Conservation (phyloP, 495 filamentous ascomycete species). For the Penicillium goetzii region DNA sequence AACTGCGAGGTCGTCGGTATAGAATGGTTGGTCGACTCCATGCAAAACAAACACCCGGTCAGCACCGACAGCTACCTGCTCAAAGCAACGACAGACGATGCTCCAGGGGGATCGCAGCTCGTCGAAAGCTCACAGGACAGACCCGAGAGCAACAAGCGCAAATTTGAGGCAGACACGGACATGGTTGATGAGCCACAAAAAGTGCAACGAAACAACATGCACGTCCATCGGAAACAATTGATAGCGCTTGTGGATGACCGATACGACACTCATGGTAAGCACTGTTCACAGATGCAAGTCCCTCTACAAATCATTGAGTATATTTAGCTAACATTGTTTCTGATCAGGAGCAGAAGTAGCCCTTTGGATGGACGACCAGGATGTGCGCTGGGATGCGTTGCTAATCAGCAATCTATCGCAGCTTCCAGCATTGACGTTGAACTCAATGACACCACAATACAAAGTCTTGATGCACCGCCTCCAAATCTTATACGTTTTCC, state of each 20-base stretch:
- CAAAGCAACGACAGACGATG: too few species aligned
- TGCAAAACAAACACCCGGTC: not conserved
- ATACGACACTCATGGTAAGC: not conserved
- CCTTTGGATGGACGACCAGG: not conserved
- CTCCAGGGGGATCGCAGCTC: not conserved
- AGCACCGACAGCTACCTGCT: constrained; percentile 3
- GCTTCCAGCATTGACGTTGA: too few species aligned
- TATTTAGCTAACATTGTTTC: not conserved
- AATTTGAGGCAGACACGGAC: not conserved
- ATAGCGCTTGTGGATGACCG: constrained; percentile 14
- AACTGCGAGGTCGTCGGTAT: constrained; percentile 11
- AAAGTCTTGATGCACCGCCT: not conserved
- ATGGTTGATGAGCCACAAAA: not conserved
- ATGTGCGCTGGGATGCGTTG: not conserved
- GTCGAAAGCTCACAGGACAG: too few species aligned
- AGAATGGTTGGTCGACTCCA: constrained; percentile 10
- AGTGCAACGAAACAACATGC: not conserved
- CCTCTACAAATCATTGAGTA: not conserved
- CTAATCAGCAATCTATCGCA: not conserved
- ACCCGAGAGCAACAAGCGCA: constrained; percentile 10
- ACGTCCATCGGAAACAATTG: not conserved
- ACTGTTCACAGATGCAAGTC: not conserved
- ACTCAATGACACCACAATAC: not conserved
- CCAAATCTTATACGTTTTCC: constrained; percentile 15
- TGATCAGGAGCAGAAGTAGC: not conserved